A percentile compares a stretch with the other conserved stretches of the same genome.
These are phyloP conservation scores for Russula earlei DNA, from an alignment of 768 basidiomycete genomes.

Conservation along the genomic window DNA sequence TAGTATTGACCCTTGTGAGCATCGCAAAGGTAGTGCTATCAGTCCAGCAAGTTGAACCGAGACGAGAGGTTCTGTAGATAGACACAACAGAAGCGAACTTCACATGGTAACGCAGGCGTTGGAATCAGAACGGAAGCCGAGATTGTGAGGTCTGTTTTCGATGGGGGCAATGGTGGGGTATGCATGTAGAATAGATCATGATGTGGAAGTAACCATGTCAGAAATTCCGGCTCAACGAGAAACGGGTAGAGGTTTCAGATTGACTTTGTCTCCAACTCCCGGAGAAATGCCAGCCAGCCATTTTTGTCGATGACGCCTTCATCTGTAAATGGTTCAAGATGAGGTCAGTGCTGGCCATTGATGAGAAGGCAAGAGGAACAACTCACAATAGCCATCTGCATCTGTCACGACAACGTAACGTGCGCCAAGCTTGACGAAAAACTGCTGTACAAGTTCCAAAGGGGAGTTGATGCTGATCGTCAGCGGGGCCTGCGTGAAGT, in stretches of 20 bases:
- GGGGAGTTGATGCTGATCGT: slow-evolving; percentile 79
- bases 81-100: no score
- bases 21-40: no score
- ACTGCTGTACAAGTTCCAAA: slow-evolving; percentile 84
- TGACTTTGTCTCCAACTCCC: slow-evolving; percentile 48
- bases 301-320: slow-evolving; percentile 93
- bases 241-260: background rate
- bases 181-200: background rate
- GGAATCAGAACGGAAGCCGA: no score
- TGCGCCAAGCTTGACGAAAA: slow-evolving; percentile 91
- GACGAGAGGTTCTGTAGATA: no score
- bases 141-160: no score
- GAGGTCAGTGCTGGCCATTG: background rate
- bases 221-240: background rate
- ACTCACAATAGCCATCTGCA: slow-evolving; percentile 70
- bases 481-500: slow-evolving; percentile 60
- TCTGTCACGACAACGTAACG: slow-evolving; percentile 83
- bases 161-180: background rate
- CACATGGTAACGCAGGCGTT: no score
- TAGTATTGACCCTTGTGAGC: no score
- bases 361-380: background rate
- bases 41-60: no score
- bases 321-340: slow-evolving; percentile 36
- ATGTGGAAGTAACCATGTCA: no score
- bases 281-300: slow-evolving; percentile 83